A percentile compares a stretch with the other conserved stretches of the same genome.
These are phyloP conservation scores for Setaria viridis DNA, from an alignment of 202 grass and related monocot species.

Conservation along the genomic window DNA sequence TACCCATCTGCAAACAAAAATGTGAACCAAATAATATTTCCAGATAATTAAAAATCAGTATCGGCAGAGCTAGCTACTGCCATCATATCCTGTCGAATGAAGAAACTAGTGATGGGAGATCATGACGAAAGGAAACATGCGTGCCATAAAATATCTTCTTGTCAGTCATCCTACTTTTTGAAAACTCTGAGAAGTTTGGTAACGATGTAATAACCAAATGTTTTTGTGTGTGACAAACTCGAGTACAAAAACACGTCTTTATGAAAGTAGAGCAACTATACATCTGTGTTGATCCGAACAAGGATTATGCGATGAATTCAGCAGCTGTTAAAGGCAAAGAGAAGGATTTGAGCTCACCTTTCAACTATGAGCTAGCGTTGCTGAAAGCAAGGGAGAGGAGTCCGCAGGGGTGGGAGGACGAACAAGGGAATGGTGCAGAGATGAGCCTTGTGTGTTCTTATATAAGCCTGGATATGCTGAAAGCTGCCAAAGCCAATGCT, in stretches of 20 bases:
- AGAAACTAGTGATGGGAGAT: neutral
- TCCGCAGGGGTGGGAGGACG: neutral
- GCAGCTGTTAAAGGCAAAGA: neutral
- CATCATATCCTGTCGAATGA: neutral
- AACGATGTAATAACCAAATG: neutral
- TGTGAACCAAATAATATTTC: neutral
- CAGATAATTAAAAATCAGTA: neutral
- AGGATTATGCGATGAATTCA: neutral
- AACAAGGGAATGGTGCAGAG: slow-evolving; percentile 18
- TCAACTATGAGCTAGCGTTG: neutral
- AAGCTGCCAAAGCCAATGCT: neutral
- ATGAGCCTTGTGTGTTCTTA: slow-evolving; percentile 21
- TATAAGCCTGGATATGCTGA: neutral
- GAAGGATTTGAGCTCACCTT: slow-evolving; percentile 24
- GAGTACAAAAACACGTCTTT: no score
- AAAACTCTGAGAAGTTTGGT: neutral
- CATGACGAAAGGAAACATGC: no score
- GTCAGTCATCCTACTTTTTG: neutral
- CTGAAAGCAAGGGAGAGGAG: neutral
- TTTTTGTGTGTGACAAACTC: neutral
- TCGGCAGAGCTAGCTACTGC: neutral
- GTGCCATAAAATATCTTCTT: neutral
- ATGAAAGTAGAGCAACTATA: neutral
- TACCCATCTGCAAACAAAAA: slow-evolving; percentile 37
- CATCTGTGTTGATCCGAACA: neutral